Evolutionary conservation across 768 basidiomycete genomes (phyloP), one percentile per base, ranked within the genome.

Genomic region (Phaffia australis): DNA sequence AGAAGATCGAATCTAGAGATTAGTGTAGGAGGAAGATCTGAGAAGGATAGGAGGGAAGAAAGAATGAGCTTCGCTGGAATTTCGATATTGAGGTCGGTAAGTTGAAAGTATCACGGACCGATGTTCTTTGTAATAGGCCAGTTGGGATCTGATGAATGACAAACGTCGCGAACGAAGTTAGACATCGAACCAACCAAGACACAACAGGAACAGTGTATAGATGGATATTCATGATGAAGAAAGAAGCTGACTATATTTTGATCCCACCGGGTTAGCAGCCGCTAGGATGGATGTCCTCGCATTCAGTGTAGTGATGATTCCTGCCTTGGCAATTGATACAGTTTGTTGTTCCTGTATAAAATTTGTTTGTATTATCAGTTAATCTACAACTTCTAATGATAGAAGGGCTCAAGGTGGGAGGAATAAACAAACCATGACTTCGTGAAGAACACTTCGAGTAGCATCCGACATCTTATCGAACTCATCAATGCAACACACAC

Each of bases 401-500:
- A 63, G 27, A 29, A 11, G 14, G 35, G 11, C 16, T 25, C 27
- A 16, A 8, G 49, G 0, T 32, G 29, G 61, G 23, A 48, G 50
- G 2, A 6, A 49, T 5, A 16, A 16, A 49, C 25, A 11, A 27
- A 47, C 30, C 80, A 81, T 81, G 56, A 81, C 80, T 76, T 81
- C 80, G 70, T 81, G 80, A 47, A 81, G 71, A 0, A 81, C 80
- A 71, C 75, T 76, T 66, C 80, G 72, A 6, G 80, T 80, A 8
- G 80, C 74, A 71, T 81, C 80, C 32, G 74, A 75, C 80, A 81
- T 81, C 72, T 81, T 81, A 74, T 81, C 80, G 67, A 99, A 98
- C 77, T 98, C 94, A 71, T 98, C 94, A 71, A 98, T 98, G 74
- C 94, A 98, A 75, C 92, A 97, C 5, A 97, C 91, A 75, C 93